Base-by-base conservation (phyloP, 1,284 basidiomycete species). In the Golubevia pallescens region DNA sequence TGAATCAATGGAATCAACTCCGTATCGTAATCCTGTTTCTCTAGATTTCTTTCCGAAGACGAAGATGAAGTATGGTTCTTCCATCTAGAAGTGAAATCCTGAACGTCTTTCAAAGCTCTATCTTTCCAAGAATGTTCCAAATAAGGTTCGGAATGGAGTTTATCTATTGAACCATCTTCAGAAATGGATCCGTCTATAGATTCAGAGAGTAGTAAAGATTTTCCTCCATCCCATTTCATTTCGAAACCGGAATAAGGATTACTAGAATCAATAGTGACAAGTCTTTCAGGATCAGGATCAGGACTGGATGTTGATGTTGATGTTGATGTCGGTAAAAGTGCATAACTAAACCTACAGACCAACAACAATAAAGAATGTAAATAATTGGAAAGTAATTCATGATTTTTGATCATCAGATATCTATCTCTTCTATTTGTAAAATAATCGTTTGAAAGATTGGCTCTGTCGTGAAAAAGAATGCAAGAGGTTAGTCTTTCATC, bases 361-460 rank as follows among this genome's bases (percentile, higher is more conserved):
- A 90, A 88, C 53, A 90, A 87, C 42, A 97, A 88, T 70, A 97
- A 93, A 21, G 91, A 90, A 70, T 90, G 89, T 70, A 96, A 93
- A 82, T 98, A 99, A 63, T 92, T 89, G 0, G 93, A 90, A 1
- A 98, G 86, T 0, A 84, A 78, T 0, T 89, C 87, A 70, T 94
- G 90, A 1, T 87, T 86, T 0, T 85, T 84, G 78, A 99, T 91
- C 66, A 91, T 90, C 19, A 99, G 86, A 86, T 99, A 99, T 23
- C 96, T 91, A 86, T 99, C 96, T 87, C 96, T 93, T 19, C 96
- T 90, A 77, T 98, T 90, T 0, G 93, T 93, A 76, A 99, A 99
- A 86, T 99, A 99, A 28, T 95, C 93, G 62, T 90, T 89, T 77
- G 93, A 95, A 57, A 99, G 88, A 84, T 99, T 99, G n/a, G 96